Base-by-base conservation (phyloP, 495 filamentous ascomycete species). In the Hapsidospora chrysogenum region DNA sequence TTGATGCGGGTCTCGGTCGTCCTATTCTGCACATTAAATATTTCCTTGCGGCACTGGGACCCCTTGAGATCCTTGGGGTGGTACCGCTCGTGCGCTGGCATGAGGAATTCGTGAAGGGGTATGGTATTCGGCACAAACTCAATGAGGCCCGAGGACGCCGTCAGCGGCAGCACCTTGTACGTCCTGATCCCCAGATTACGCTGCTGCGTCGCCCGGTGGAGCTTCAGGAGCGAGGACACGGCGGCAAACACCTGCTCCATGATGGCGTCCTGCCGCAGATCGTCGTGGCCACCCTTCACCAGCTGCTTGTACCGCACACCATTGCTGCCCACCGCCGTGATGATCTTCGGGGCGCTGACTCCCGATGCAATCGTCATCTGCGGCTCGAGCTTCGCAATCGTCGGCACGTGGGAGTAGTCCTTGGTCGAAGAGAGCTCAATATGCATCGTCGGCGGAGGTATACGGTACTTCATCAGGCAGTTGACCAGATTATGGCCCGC, bases 201-300 rank as follows among this genome's bases (percentile, higher is more conserved):
- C 45, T 92, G 85, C 8, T 81, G 75, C 5, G 92, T 94, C 9
- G 78, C 72, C 32, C 79, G 72, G 45, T 94, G 80, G 17, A 78
- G 76, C 54, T 80, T 78, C 17, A 99, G 65, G 4, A 96, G 74
- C 36, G 78, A 77, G 47, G 80, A 92, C 19, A 95, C 89, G 67
- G 93, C 82, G 32, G 82, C 83, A 56, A 96, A 99, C 20, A 99
- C 89, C 57, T 99, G 89, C 52, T 96, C 92, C 92, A 99, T 99
- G 58, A 99, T 99, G 13, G 89, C 84, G 48, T 99, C 89, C 58
- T 99, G 89, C n/a, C 89, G 79, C 9, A 99, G 68, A 47, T 97
- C 89, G 52, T 96, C 86, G 42, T 82, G 85, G 18, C 86, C 84
- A 46, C 81, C 80, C 59, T 99, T 99, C 49, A 89, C 82, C 41